Conservation (phyloP, 78 protist species). For the Guillardia theta region DNA sequence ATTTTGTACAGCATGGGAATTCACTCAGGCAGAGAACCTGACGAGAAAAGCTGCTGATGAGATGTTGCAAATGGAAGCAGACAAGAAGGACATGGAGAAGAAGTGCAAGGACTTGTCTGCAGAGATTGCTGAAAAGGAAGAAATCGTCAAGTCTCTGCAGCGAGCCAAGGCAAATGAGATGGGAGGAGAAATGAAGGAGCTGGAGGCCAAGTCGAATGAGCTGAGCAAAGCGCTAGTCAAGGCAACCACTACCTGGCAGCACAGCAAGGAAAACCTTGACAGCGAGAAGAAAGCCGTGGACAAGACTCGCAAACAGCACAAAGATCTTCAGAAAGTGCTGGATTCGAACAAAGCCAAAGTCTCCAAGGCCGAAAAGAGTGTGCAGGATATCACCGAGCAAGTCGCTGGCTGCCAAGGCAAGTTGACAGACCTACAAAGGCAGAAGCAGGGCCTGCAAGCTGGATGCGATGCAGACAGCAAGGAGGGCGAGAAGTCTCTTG, state of each 20-base stretch:
- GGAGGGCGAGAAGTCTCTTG: constrained; percentile 34
- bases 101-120: neutral
- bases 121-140: neutral
- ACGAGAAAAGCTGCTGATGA: no score
- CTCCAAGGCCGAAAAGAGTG: neutral
- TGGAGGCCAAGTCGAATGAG: constrained; percentile 47
- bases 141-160: neutral
- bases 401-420: neutral
- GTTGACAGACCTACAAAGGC: neutral
- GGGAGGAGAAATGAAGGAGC: neutral
- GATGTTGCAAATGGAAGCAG: neutral
- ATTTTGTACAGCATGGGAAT: constrained; percentile 74
- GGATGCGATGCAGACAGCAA: constrained; percentile 28
- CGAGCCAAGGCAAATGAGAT: neutral
- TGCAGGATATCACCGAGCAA: neutral
- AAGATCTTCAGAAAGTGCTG: neutral
- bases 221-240: constrained; percentile 53
- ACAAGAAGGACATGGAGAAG: neutral
- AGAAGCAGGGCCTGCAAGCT: constrained; percentile 39
- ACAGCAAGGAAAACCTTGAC: neutral
- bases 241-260: neutral
- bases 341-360: neutral
- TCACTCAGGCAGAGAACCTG: neutral
- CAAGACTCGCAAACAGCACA: neutral
- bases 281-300: neutral